A percentile compares a stretch with the other conserved stretches of the same genome.
phyloP scores from a whole-genome alignment of 1,139 yeast species.

The Pichia inconspicua region DNA sequence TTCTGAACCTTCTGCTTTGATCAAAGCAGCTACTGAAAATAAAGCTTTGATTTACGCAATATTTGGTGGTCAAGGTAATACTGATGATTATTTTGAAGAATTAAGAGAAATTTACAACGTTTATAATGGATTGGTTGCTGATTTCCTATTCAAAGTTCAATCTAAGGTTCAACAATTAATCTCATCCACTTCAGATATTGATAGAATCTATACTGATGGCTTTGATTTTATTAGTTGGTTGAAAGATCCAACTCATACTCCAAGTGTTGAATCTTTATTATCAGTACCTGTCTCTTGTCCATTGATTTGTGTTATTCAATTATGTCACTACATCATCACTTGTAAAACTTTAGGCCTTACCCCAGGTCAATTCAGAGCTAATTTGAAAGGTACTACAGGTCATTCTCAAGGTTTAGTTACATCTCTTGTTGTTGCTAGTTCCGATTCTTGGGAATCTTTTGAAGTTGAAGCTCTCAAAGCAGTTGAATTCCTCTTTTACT shows the following conservation, averaged over 20 bases:
- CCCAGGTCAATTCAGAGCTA: slow-evolving; percentile 78
- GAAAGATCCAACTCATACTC: slow-evolving; percentile 74
- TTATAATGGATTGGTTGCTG: slow-evolving; percentile 68
- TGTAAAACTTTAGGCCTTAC: slow-evolving; percentile 77
- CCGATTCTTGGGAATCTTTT: slow-evolving; percentile 82
- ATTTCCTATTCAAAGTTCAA: slow-evolving; percentile 65
- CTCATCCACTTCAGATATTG: slow-evolving; percentile 66
- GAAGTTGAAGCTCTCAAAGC: slow-evolving; percentile 67
- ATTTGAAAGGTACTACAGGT: slow-evolving; percentile 84
- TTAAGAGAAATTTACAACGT: slow-evolving; percentile 74
- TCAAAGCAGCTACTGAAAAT: slow-evolving; percentile 38
- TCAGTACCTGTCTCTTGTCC: slow-evolving; percentile 95
- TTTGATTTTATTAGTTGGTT: slow-evolving; percentile 86
- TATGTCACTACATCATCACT: slow-evolving; percentile 86
- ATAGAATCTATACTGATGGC: slow-evolving; percentile 90
- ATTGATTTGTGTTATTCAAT: slow-evolving; percentile 87
- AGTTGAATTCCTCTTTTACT: slow-evolving; percentile 76
- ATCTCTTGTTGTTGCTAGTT: slow-evolving; percentile 82
- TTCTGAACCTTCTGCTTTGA: slow-evolving; percentile 46
- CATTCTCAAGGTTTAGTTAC: slow-evolving; percentile 97
- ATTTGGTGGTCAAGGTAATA: slow-evolving; percentile 98
- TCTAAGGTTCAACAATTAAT: slow-evolving; percentile 61
- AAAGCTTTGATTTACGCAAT: slow-evolving; percentile 67
- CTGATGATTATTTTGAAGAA: slow-evolving; percentile 96
- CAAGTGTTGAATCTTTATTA: slow-evolving; percentile 80